A percentile compares a stretch with the other conserved stretches of the same genome.
Conservation (phyloP, 2,329 filamentous ascomycete genomes). For the Diaporthe sp. region DNA sequence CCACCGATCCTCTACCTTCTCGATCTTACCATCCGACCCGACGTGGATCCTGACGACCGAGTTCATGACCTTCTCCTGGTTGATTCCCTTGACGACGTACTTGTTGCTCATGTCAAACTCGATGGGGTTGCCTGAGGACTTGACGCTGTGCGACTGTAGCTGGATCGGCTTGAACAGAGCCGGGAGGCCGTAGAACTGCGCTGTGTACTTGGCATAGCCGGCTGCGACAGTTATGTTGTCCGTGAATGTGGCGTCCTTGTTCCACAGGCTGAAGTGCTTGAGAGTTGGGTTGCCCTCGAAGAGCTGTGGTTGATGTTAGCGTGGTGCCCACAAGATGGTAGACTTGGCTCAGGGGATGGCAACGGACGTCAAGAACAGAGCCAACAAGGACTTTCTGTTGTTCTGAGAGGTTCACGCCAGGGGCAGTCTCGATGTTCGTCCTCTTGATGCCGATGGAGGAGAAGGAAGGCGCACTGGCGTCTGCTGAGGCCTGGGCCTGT, state of each 20-base stretch:
- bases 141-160: slow-evolving; percentile 67
- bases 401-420: slow-evolving; percentile 63
- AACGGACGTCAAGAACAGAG: slow-evolving; percentile 68
- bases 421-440: slow-evolving; percentile 65
- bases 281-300: slow-evolving; percentile 73
- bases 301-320: slow-evolving; percentile 53
- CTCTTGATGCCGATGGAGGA: slow-evolving; percentile 61
- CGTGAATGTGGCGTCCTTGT: slow-evolving; percentile 68
- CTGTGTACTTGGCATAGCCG: slow-evolving; percentile 65
- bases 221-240: slow-evolving; percentile 71
- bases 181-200: slow-evolving; percentile 71
- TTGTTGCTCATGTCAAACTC: slow-evolving; percentile 60
- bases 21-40: slow-evolving; percentile 52
- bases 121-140: slow-evolving; percentile 70
- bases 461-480: slow-evolving; percentile 43
- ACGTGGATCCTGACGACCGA: slow-evolving; percentile 51
- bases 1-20: slow-evolving; percentile 55
- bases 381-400: slow-evolving; percentile 69
- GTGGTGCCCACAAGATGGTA: background rate
- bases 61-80: slow-evolving; percentile 50
- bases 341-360: background rate
- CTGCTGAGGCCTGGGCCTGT: slow-evolving; percentile 44
- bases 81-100: slow-evolving; percentile 53
- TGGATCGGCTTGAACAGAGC: slow-evolving; percentile 70
- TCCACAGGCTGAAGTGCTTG: slow-evolving; percentile 72